phyloP scores from a whole-genome alignment of 805 yeast species.

The Vanderwaltozyma yarrowii region DNA sequence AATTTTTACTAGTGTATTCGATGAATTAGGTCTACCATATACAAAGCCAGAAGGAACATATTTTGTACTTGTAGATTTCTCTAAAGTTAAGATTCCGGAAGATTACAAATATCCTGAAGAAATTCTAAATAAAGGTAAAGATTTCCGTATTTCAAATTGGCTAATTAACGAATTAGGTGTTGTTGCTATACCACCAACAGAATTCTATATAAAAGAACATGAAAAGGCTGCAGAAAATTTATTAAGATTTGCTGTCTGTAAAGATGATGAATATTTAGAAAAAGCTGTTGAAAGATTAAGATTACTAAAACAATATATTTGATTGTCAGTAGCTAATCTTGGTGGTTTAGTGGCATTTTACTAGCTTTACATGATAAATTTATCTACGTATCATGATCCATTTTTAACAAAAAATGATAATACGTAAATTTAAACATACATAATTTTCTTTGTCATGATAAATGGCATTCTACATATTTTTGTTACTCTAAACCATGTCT shows the following conservation, averaged over 20 bases:
- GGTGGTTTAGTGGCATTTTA: no score
- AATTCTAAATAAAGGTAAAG: conserved; percentile 59
- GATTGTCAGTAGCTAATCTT: no score
- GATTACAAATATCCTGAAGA: conserved; percentile 66
- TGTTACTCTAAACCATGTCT: no score
- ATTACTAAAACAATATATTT: conserved; percentile 50
- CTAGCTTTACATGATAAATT: no score
- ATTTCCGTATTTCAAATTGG: conserved; percentile 88
- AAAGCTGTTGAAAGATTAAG: conserved; percentile 73
- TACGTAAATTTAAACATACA: no score
- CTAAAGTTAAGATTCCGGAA: conserved; percentile 68
- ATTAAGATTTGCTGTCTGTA: conserved; percentile 92
- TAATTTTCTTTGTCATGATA: no score
- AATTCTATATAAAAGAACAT: conserved; percentile 65
- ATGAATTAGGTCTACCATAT: conserved; percentile 80
- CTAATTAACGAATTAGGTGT: conserved; percentile 85
- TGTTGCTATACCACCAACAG: conserved; percentile 97
- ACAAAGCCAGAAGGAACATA: conserved; percentile 91
- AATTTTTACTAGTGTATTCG: conserved; percentile 67
- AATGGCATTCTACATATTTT: no score
- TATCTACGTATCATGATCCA: no score
- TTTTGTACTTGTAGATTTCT: conserved; percentile 79
- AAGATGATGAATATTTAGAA: conserved; percentile 69
- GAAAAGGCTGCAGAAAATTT: conserved; percentile 73
- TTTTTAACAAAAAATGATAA: no score